phyloP scores from a whole-genome alignment of 176 grass and related monocot species.

The Ensete glaucum region DNA sequence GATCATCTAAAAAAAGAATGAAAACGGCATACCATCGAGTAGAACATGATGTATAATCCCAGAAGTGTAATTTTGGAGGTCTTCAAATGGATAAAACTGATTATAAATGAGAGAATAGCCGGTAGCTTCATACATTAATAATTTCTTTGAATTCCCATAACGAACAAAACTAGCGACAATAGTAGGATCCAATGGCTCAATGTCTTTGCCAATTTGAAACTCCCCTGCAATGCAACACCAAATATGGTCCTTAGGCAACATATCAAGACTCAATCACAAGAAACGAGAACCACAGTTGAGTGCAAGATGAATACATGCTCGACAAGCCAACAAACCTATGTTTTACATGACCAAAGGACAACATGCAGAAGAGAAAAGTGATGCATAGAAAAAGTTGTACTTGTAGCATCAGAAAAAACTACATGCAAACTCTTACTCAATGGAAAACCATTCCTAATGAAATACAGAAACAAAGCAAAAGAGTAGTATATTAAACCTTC shows the following conservation, averaged over 20 bases:
- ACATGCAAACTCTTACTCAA: too few species aligned
- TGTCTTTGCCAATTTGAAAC: conserved; percentile 51
- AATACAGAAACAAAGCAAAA: too few species aligned
- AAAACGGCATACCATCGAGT: conserved; percentile 33
- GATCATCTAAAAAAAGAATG: not conserved
- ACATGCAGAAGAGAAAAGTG: too few species aligned
- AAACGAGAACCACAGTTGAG: not conserved
- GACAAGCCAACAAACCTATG: too few species aligned
- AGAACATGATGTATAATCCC: conserved; percentile 89
- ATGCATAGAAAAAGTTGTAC: too few species aligned
- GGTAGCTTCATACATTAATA: conserved; percentile 32
- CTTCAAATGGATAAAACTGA: conserved; percentile 80
- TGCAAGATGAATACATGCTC: too few species aligned
- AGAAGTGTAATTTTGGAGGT: conserved; percentile 77
- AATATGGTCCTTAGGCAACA: not conserved
- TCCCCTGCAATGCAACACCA: conserved; percentile 27
- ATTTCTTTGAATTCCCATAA: conserved; percentile 42
- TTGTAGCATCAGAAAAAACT: too few species aligned
- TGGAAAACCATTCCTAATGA: too few species aligned
- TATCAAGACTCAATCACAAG: not conserved
- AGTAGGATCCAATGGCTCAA: conserved; percentile 43
- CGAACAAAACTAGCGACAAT: conserved; percentile 44
- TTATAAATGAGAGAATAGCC: conserved; percentile 64
- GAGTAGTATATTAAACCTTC: too few species aligned
- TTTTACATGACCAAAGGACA: too few species aligned